Conservation (phyloP, 2,329 filamentous ascomycete genomes). For the Fusarium equiseti region DNA sequence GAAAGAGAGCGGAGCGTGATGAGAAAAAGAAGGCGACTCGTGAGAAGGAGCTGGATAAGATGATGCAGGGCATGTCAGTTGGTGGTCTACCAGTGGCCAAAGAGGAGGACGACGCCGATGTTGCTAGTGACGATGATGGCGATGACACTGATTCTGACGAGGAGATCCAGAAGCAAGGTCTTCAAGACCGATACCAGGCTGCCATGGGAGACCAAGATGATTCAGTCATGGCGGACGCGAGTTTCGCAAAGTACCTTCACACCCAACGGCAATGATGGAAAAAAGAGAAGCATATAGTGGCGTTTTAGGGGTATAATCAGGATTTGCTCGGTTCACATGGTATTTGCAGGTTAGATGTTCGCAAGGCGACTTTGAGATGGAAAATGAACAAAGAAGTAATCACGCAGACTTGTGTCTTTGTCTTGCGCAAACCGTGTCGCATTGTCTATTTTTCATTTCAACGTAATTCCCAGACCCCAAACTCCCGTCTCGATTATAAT, state of each 20-base stretch:
- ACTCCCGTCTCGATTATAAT: slow-evolving; percentile 43
- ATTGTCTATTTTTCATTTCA: slow-evolving; percentile 39
- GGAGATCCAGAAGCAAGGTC: slow-evolving; percentile 72
- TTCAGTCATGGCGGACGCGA: slow-evolving; percentile 66
- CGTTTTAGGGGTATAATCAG: slow-evolving; percentile 39
- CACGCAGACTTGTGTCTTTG: slow-evolving; percentile 15
- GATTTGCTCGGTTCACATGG: slow-evolving; percentile 23
- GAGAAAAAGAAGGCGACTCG: slow-evolving; percentile 77
- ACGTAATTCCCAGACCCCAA: slow-evolving; percentile 41
- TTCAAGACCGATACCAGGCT: slow-evolving; percentile 81
- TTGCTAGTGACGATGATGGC: slow-evolving; percentile 68
- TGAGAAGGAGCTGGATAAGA: slow-evolving; percentile 86
- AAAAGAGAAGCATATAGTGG: slow-evolving; percentile 32
- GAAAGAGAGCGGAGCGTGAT: slow-evolving; percentile 79
- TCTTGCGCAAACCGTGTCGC: slow-evolving; percentile 22
- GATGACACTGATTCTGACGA: slow-evolving; percentile 69
- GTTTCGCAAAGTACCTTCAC: slow-evolving; percentile 71
- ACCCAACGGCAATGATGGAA: slow-evolving; percentile 53
- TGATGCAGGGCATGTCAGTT: slow-evolving; percentile 91
- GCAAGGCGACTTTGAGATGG: slow-evolving; percentile 35
- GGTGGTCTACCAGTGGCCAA: slow-evolving; percentile 53
- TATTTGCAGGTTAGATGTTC: slow-evolving; percentile 42
- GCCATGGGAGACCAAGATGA: slow-evolving; percentile 73
- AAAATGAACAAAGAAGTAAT: slow-evolving; percentile 29
- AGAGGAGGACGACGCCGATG: slow-evolving; percentile 62